Evolutionary conservation across 768 basidiomycete species (phyloP).

Genomic region (Udeniomyces megalosporus): DNA sequence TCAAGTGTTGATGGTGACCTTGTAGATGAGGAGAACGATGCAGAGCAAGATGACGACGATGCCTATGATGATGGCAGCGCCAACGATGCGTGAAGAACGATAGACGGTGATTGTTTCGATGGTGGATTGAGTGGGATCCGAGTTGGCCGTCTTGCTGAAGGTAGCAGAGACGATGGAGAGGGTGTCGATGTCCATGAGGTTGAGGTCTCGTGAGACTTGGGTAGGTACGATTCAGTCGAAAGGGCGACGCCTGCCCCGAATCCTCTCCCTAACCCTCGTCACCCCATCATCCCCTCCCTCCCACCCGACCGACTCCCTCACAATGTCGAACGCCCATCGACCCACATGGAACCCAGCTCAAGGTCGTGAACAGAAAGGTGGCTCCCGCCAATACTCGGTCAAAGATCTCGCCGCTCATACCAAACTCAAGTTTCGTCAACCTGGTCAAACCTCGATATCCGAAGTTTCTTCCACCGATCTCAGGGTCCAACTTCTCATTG

Average conservation of each 20-base stretch:
- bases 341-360: conserved; percentile 46
- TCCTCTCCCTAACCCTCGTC: not conserved
- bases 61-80: no score
- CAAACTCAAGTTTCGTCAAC: conserved; percentile 94
- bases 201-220: no score
- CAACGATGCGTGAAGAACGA: no score
- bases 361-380: conserved; percentile 78
- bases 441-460: conserved; percentile 64
- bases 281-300: not conserved
- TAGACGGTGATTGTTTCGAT: no score
- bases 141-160: no score
- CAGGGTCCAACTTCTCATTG: conserved; percentile 60
- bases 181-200: no score
- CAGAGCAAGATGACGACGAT: no score
- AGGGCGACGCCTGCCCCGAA: no score
- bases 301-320: not conserved
- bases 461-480: conserved; percentile 71
- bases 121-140: no score
- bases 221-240: no score
- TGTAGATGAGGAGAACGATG: not conserved
- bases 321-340: not conserved
- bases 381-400: conserved; percentile 81
- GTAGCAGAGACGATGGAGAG: no score
- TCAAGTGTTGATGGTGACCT: not conserved
- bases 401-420: conserved; percentile 90